Evolutionary conservation across 495 filamentous ascomycete species (phyloP).

Genomic region (Evernia prunastri): DNA sequence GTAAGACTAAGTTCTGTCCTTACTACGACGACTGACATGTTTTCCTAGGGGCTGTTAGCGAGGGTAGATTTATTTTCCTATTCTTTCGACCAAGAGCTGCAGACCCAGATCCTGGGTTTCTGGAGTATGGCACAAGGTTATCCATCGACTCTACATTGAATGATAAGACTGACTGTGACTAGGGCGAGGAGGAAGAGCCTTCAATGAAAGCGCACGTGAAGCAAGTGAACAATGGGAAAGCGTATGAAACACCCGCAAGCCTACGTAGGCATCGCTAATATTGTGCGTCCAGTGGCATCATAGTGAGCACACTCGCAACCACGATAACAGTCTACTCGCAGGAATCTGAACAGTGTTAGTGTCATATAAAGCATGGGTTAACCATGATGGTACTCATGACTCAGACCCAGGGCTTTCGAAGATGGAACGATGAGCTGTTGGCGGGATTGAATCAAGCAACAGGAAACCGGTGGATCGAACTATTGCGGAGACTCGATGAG

Average conservation of each 20-base stretch:
- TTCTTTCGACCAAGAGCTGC: too few relatives aligned
- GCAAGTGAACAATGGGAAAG: too few relatives aligned
- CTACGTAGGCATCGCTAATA: too few relatives aligned
- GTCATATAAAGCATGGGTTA: slow-evolving; percentile 8
- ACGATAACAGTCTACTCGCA: not conserved
- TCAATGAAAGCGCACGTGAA: too few relatives aligned
- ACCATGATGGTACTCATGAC: not conserved
- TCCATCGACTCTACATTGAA: too few relatives aligned
- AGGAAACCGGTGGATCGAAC: not conserved
- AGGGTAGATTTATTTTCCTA: not conserved
- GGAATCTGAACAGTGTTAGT: not conserved
- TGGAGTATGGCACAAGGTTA: too few relatives aligned
- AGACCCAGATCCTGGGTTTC: too few relatives aligned
- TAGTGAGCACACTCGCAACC: not conserved
- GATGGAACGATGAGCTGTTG: slow-evolving; percentile 7
- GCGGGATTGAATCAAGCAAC: not conserved
- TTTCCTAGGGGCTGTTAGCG: not conserved
- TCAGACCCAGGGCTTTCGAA: not conserved
- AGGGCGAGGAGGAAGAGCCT: too few relatives aligned
- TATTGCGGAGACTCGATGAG: not conserved
- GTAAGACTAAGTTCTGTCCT: not conserved
- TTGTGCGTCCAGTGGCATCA: not conserved
- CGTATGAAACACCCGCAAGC: too few relatives aligned
- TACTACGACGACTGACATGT: not conserved
- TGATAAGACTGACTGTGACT: too few relatives aligned